Conservation (phyloP, 2,329 filamentous ascomycete species). For the Penicillium sp. region DNA sequence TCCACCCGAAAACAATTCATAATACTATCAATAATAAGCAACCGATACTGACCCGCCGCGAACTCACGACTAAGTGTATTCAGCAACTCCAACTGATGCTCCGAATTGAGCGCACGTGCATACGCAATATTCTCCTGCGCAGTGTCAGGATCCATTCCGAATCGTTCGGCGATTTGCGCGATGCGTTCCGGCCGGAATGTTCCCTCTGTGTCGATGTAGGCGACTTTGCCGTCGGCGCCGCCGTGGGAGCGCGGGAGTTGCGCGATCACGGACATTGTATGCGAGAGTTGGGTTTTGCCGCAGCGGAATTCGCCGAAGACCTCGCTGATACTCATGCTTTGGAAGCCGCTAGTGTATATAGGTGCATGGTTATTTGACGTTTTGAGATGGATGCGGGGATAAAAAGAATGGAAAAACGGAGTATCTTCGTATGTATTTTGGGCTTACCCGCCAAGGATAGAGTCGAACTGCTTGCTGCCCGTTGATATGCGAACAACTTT, state of each 20-base stretch:
- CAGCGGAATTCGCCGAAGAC: constrained; percentile 55
- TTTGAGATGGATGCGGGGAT: neutral
- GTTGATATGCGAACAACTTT: constrained; percentile 68
- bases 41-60: constrained; percentile 64
- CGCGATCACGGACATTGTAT: constrained; percentile 69
- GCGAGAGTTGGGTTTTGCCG: constrained; percentile 70
- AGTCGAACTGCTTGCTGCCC: constrained; percentile 70
- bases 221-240: constrained; percentile 69
- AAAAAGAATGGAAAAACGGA: no score
- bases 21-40: constrained; percentile 71
- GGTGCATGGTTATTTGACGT: neutral
- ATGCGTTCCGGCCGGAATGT: constrained; percentile 71
- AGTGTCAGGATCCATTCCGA: constrained; percentile 61
- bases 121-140: constrained; percentile 70
- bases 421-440: no score
- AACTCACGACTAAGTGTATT: constrained; percentile 65
- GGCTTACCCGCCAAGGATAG: constrained; percentile 63
- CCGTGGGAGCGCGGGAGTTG: constrained; percentile 62
- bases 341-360: constrained; percentile 59
- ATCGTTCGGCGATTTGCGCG: constrained; percentile 67
- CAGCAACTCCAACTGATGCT: constrained; percentile 67
- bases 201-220: constrained; percentile 69
- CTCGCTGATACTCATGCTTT: constrained; percentile 70
- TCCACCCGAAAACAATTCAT: constrained; percentile 72
- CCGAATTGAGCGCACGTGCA: constrained; percentile 66